phyloP scores from a whole-genome alignment of 495 filamentous ascomycete genomes.

The Hypoxylon subgilvum region DNA sequence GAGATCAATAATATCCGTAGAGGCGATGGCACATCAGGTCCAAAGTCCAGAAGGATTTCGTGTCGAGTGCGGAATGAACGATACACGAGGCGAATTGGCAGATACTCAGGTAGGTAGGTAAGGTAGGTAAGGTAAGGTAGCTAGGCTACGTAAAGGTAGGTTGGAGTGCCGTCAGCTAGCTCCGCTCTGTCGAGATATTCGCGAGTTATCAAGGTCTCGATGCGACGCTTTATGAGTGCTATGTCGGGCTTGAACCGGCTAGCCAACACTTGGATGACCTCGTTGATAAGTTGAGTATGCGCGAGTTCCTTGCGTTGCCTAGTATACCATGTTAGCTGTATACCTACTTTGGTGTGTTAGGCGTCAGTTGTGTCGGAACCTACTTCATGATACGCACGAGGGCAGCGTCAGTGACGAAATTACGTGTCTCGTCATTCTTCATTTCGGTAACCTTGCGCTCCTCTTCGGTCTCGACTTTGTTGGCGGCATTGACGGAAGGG shows the following conservation, averaged over 20 bases:
- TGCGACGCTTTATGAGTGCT: conserved; percentile 88
- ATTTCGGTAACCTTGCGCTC: conserved; percentile 88
- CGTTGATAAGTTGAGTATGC: conserved; percentile 81
- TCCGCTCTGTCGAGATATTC: conserved; percentile 94
- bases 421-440: conserved; percentile 81
- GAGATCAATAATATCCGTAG: not conserved
- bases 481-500: conserved; percentile 71
- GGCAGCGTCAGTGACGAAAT: conserved; percentile 81
- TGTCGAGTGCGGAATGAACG: no score
- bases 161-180: conserved; percentile 36
- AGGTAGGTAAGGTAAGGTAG: not conserved
- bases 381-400: conserved; percentile 98
- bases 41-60: no score
- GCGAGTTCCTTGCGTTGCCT: conserved; percentile 88
- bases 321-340: conserved; percentile 9
- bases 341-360: no score
- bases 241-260: conserved; percentile 88
- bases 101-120: no score
- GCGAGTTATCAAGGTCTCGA: conserved; percentile 88
- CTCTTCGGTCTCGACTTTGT: conserved; percentile 82
- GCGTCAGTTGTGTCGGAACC: conserved; percentile 34
- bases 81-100: no score
- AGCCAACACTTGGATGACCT: conserved; percentile 81
- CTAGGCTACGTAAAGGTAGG: conserved; percentile 41
- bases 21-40: no score